Evolutionary conservation across 2,329 filamentous ascomycete species (phyloP), one percentile per base, ranked within the genome.

Genomic region (Lecanicillium sp.): DNA sequence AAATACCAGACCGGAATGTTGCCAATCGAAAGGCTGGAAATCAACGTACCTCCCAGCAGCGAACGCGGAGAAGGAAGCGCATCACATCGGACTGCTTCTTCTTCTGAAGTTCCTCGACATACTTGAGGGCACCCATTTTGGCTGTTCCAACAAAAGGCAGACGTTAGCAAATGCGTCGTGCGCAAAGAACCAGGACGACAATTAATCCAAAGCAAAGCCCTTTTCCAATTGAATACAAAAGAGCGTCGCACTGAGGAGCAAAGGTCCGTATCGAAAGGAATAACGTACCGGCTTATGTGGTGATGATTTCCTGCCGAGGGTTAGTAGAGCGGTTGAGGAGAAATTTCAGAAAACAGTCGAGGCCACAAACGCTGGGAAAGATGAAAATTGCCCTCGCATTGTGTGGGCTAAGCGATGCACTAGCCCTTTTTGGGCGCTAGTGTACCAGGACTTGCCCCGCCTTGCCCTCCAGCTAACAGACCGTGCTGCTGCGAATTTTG

Each of bases 1-100:
- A n/a, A 14, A 22, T 9, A 20, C 8, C 14, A 17, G 35, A 17
- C 22, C 35, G 46, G 35, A 46, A 41, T 48, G 55, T 57, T 49
- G 55, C 22, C 6, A 25, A 25, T 7, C 11, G 7, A 11, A 25
- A 25, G 22, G 22, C 22, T 25, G 22, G 22, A 25, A n/a, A 57
- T 75, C 60, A 77, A 79, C 79, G 75, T 79, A 90, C 90, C 87
- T 98, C 92, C 92, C 92, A 98, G 89, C 92, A 98, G 77, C 92
- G 89, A 68, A 95, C 88, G 71, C 88, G 90, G 73, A 96, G 87
- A 76, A 98, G 84, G 82, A 98, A 98, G 78, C 89, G 89, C 78
- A 97, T 87, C 67, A 98, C 85, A 81, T 98, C 92, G 71, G 87
- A 95, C 84, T 98, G 92, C 88, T 98, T 98, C 87, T 95, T 96